Conservation (phyloP, 768 basidiomycete species). For the Psilocybe cubensis region DNA sequence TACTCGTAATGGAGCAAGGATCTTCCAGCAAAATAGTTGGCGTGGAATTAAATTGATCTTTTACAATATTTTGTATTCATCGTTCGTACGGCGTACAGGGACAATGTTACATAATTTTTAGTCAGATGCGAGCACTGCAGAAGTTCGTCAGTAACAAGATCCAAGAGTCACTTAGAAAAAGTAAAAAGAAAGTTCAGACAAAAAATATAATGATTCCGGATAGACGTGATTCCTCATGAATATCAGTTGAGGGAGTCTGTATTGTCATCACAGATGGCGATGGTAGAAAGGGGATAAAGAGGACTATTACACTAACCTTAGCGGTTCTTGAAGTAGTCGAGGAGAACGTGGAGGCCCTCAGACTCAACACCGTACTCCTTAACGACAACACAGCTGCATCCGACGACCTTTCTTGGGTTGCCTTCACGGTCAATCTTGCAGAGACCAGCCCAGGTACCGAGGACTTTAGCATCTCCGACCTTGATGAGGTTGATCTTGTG, state of each 20-base stretch:
- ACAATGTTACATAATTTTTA: not conserved
- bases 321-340: conserved; percentile 97
- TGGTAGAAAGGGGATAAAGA: conserved; percentile 18
- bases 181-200: conserved; percentile 58
- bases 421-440: conserved; percentile 99
- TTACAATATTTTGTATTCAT: not conserved
- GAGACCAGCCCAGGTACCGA: conserved; percentile 97
- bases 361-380: conserved; percentile 97
- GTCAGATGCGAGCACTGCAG: not conserved
- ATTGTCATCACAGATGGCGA: conserved; percentile 64
- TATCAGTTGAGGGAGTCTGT: conserved; percentile 94
- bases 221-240: conserved; percentile 76
- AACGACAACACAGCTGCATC: conserved; percentile 94
- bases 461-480: conserved; percentile 96
- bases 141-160: conserved; percentile 13
- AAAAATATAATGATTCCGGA: conserved; percentile 85
- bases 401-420: conserved; percentile 95
- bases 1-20: not conserved
- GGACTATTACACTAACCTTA: conserved; percentile 46
- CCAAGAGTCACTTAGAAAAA: not conserved
- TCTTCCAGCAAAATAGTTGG: conserved; percentile 1
- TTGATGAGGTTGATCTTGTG: conserved; percentile 99
- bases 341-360: conserved; percentile 91
- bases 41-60: not conserved
- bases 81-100: not conserved